Base-by-base conservation (phyloP, 805 yeast species). In the Yamadazyma insecticola region DNA sequence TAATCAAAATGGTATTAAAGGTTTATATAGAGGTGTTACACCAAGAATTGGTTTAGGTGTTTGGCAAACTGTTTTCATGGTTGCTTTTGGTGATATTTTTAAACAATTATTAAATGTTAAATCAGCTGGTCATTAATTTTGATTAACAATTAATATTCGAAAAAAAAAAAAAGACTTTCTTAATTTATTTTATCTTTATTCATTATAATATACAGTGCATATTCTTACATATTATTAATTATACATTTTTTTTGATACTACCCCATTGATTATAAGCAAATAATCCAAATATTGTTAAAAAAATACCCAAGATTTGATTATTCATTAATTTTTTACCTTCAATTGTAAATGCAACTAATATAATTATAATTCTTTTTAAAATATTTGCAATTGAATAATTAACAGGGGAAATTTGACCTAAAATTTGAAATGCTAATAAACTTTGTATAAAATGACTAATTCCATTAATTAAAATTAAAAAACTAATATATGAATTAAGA, bases 21-120 rank as follows among this genome's bases (percentile, higher is more conserved):
- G 98, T 36, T 74, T 92, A 41, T 92, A 89, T 58, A 76, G 96
- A 60, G 98, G 98, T 55, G 96, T 89, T 26, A 78, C 97, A 11
- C 97, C 98, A 47, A 83, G 98, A 72, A 76, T 92, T 46, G 97
- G 95, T 35, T 74, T 92, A 44, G 95, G 97, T 50, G 81, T 90
- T 41, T 92, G 97, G 97, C 98, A 92, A 70, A 90, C 97, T 3
- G 87, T 90, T 27, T 90, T 95, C 60, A 90, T 90, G 97, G 97
- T 90, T 37, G 96, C 96, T 9, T 78, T 92, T 45, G 98, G 97
- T 57, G 98, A 92, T 54, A 85, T 88, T 25, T 58, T 64, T 51
- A 65, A 63, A 50, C 54, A 50, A 41, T 40, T 60, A 55, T 55
- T 65, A 45, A 64, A 64, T 33, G 55, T 67, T 22, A 65, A 65